phyloP scores from a whole-genome alignment of 2,329 filamentous ascomycete species.

The Didymellaceae sp. region DNA sequence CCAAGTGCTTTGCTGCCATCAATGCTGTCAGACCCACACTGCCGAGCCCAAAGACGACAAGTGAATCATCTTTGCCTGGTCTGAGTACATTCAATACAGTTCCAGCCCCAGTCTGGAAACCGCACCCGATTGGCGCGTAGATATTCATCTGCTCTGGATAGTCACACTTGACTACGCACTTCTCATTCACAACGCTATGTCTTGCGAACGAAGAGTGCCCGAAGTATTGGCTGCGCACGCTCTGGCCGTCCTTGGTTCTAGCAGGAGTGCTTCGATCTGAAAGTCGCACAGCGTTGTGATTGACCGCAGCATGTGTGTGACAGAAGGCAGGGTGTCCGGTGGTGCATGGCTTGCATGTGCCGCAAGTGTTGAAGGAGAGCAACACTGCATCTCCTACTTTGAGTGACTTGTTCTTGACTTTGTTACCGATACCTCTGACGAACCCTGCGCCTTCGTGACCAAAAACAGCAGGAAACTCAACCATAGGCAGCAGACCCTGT shows the following conservation, averaged over 20 bases:
- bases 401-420: conserved; percentile 6
- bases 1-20: conserved; percentile 46
- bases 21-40: conserved; percentile 51
- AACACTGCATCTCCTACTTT: conserved; percentile 53
- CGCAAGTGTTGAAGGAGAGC: conserved; percentile 55
- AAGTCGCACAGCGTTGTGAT: conserved; percentile 49
- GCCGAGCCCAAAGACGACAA: conserved; percentile 52
- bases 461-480: conserved; percentile 52
- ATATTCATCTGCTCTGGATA: conserved; percentile 35
- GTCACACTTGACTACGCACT: conserved; percentile 27
- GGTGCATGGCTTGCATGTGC: conserved; percentile 55
- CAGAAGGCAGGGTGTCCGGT: conserved; percentile 56
- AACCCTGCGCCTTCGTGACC: conserved; percentile 56
- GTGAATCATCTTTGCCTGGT: conserved; percentile 28
- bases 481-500: conserved; percentile 31
- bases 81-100: conserved; percentile 50
- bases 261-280: conserved; percentile 8
- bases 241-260: background rate
- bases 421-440: conserved; percentile 11
- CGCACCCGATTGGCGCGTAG: conserved; percentile 53
- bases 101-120: conserved; percentile 54
- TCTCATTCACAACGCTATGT: conserved; percentile 16
- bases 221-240: conserved; percentile 18
- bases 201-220: conserved; percentile 25
- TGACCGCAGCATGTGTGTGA: conserved; percentile 50